A percentile compares a stretch with the other conserved stretches of the same genome.
Conservation (phyloP, 345 rosid genomes). For the Euphorbia peplus region DNA sequence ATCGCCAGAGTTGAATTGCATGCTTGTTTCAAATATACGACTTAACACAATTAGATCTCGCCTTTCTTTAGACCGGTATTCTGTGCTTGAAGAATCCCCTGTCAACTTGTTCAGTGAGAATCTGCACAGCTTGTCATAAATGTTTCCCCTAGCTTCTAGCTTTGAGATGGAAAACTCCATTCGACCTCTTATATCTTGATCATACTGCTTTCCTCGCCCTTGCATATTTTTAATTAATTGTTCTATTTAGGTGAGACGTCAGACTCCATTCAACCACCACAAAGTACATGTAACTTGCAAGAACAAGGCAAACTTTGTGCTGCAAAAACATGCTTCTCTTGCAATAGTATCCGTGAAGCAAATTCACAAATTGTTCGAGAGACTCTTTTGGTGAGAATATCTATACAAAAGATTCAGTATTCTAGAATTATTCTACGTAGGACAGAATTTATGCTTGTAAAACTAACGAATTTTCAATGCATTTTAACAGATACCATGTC, state of each 20-base stretch:
- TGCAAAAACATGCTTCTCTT: slow-evolving; percentile 64
- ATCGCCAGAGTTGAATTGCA: too few species aligned
- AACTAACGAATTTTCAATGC: background rate
- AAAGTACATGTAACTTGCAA: slow-evolving; percentile 51
- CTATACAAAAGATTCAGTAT: background rate
- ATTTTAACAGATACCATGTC: slow-evolving; percentile 30
- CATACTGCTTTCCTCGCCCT: too few species aligned
- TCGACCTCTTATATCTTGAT: too few species aligned
- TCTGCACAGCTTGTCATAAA: too few species aligned
- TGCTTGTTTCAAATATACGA: too few species aligned
- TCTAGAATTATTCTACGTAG: background rate
- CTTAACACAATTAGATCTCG: too few species aligned
- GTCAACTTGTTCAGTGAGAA: too few species aligned
- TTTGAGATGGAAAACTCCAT: too few species aligned
- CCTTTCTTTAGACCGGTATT: too few species aligned
- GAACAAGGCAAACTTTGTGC: slow-evolving; percentile 47
- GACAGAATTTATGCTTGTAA: background rate
- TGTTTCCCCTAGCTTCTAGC: too few species aligned
- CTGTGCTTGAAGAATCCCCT: too few species aligned
- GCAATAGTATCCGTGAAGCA: slow-evolving; percentile 69
- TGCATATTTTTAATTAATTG: slow-evolving; percentile 2
- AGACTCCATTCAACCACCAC: slow-evolving; percentile 62
- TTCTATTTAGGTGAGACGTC: slow-evolving; percentile 65
- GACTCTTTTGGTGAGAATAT: slow-evolving; percentile 67
- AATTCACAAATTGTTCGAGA: slow-evolving; percentile 75